Conservation (phyloP, 495 filamentous ascomycete genomes). For the Aspergillus mulundensis region DNA sequence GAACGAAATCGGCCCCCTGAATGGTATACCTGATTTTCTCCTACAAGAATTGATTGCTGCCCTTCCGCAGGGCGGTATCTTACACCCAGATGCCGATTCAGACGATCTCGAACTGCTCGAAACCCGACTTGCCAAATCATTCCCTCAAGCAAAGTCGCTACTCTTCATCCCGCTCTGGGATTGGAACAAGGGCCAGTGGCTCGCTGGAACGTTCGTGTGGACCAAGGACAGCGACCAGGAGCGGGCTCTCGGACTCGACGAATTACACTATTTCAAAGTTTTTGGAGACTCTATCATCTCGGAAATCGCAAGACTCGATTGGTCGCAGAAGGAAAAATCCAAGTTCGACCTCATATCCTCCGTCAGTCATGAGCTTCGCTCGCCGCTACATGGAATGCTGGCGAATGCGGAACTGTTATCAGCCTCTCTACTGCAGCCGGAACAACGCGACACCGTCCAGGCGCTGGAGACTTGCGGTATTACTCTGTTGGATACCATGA, state of each 20-base stretch:
- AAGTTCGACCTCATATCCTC: slow-evolving; percentile 71
- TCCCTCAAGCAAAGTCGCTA: slow-evolving; percentile 53
- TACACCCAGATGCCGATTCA: slow-evolving; percentile 9
- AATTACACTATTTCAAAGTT: slow-evolving; percentile 51
- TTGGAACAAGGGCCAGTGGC: slow-evolving; percentile 58
- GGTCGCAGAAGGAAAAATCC: slow-evolving; percentile 44
- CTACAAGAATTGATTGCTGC: slow-evolving; percentile 23
- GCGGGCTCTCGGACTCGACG: slow-evolving; percentile 38
- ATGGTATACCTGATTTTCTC: slow-evolving; percentile 19
- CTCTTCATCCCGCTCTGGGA: slow-evolving; percentile 62
- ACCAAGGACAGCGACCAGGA: slow-evolving; percentile 37
- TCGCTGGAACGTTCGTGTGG: slow-evolving; percentile 57
- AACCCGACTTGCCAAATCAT: slow-evolving; percentile 16
- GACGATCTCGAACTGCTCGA: not conserved
- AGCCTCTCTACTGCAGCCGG: slow-evolving; percentile 45
- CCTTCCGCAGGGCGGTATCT: slow-evolving; percentile 29
- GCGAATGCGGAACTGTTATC: slow-evolving; percentile 62
- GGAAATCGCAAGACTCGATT: slow-evolving; percentile 53
- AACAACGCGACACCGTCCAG: slow-evolving; percentile 54
- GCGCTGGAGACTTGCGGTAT: slow-evolving; percentile 61
- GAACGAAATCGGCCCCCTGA: not conserved
- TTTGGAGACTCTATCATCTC: slow-evolving; percentile 62
- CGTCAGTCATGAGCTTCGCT: slow-evolving; percentile 70
- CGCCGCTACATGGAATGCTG: slow-evolving; percentile 65
- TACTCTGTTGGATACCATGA: slow-evolving; percentile 63